Percentiles rank a stretch among this genome's conserved stretches.
Evolutionary conservation across 1,139 yeast genomes (phyloP).

Genomic region (Chernovozyma aurita): DNA sequence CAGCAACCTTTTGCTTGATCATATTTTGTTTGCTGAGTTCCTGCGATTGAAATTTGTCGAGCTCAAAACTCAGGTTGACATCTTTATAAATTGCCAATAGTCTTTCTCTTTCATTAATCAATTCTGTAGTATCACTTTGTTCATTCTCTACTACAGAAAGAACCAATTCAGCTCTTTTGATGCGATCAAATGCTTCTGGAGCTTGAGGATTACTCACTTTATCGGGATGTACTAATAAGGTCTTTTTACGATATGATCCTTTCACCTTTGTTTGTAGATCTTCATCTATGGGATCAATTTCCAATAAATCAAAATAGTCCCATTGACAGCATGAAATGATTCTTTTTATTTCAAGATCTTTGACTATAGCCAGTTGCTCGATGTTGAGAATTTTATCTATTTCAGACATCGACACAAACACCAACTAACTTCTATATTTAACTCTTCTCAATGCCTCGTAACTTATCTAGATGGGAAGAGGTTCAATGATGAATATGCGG

Average conservation of each 20-base stretch:
- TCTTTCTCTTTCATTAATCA: constrained; percentile 39
- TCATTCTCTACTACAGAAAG: constrained; percentile 13
- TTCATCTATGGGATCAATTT: constrained; percentile 38
- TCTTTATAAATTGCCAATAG: constrained; percentile 33
- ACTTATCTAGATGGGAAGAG: too few species aligned
- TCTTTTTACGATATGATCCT: constrained; percentile 51
- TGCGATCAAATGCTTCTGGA: constrained; percentile 56
- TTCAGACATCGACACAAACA: too few species aligned
- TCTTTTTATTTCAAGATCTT: constrained; percentile 55
- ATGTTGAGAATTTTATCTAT: constrained; percentile 31
- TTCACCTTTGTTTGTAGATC: constrained; percentile 30
- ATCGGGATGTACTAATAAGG: constrained; percentile 68
- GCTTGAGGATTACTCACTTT: constrained; percentile 53
- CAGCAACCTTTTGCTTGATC: constrained; percentile 12
- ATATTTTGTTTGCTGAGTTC: constrained; percentile 13
- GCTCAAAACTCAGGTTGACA: constrained; percentile 19
- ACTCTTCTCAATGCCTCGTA: too few species aligned
- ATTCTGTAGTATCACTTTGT: constrained; percentile 19
- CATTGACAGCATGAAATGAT: constrained; percentile 42
- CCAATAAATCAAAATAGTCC: constrained; percentile 56
- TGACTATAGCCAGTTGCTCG: constrained; percentile 33
- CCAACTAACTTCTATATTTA: too few species aligned
- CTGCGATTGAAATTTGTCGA: constrained; percentile 7
- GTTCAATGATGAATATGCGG: too few species aligned
- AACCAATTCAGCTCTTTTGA: constrained; percentile 35